phyloP scores from a whole-genome alignment of 306 rosid genomes.

The Castanea crenata region DNA sequence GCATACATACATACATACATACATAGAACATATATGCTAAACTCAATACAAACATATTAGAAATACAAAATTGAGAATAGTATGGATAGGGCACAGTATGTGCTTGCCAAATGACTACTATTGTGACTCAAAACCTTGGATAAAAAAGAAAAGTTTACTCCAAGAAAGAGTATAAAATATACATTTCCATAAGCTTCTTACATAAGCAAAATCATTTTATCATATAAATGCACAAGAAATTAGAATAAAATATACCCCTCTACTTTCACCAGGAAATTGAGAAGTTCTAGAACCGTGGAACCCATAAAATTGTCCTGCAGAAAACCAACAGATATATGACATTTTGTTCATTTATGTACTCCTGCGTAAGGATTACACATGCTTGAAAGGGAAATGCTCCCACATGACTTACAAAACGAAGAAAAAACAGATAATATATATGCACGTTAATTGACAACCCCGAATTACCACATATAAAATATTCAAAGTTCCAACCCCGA shows the following conservation, averaged over 20 bases:
- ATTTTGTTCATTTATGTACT: not conserved
- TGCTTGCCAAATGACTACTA: conserved; percentile 86
- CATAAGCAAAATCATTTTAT: not conserved
- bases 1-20: too few relatives aligned
- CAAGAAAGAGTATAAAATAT: not conserved
- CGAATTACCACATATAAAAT: not conserved
- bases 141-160: not conserved
- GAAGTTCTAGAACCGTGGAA: conserved; percentile 78
- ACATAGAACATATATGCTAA: too few relatives aligned
- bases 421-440: conserved; percentile 2
- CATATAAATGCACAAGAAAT: not conserved
- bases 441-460: not conserved
- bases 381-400: not conserved
- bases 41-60: too few relatives aligned
- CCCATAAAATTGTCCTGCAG: conserved; percentile 79
- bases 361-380: not conserved
- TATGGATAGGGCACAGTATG: conserved; percentile 79
- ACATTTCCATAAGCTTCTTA: not conserved
- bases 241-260: conserved; percentile 48
- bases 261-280: conserved; percentile 58
- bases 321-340: conserved; percentile 17
- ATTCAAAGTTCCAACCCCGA: not conserved
- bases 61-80: too few relatives aligned
- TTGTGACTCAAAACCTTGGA: conserved; percentile 52
- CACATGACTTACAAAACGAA: too few relatives aligned